Percentiles rank a stretch among this genome's conserved stretches.
Conservation (phyloP, 2,329 filamentous ascomycete genomes). For the Colletotrichum sp. region DNA sequence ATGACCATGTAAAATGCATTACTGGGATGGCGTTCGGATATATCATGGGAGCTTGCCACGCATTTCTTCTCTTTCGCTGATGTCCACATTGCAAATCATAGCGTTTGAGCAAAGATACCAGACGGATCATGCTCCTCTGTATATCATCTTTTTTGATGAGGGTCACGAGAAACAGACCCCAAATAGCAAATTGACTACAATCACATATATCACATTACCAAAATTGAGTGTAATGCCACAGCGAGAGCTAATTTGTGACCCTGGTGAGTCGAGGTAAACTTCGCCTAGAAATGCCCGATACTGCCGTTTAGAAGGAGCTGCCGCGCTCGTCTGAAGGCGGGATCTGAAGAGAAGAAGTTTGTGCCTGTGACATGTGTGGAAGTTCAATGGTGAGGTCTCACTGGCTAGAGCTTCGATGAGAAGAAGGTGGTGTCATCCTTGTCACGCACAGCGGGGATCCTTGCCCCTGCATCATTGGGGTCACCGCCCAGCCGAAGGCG, state of each 20-base stretch:
- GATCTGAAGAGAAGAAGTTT: neutral
- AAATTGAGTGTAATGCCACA: neutral
- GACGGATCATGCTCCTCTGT: neutral
- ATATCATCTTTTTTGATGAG: neutral
- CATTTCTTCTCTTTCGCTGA: neutral
- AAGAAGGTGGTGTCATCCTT: neutral
- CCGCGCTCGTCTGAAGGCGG: neutral
- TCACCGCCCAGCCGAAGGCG: neutral
- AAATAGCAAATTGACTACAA: neutral
- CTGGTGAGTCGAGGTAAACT: neutral
- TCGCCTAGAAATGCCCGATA: neutral
- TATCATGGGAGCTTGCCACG: neutral
- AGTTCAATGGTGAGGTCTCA: neutral
- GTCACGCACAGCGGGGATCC: neutral
- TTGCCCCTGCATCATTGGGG: neutral
- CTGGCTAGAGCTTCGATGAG: neutral
- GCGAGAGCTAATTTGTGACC: neutral
- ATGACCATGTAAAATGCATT: conserved; percentile 13
- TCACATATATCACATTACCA: neutral
- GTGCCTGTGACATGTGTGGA: neutral
- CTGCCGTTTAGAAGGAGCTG: neutral
- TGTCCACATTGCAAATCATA: neutral
- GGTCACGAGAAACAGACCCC: neutral
- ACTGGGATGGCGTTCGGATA: neutral
- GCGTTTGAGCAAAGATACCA: conserved; percentile 3